Conservation (phyloP, 495 filamentous ascomycete species). For the Extremus antarcticus region DNA sequence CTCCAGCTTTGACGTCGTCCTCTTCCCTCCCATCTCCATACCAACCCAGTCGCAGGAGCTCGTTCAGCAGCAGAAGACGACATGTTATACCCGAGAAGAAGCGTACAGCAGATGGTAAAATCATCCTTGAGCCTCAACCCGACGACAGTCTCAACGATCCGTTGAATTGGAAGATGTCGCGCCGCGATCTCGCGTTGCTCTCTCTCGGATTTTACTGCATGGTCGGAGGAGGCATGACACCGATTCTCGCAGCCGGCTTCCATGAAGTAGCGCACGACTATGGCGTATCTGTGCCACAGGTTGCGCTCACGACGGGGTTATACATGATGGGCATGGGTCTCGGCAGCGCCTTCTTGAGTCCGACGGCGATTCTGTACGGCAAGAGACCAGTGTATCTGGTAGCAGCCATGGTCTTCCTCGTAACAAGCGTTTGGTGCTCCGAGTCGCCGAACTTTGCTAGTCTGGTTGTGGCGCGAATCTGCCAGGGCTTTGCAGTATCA, state of each 20-base stretch:
- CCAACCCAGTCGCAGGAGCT: conserved; percentile 27
- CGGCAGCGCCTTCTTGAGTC: conserved; percentile 72
- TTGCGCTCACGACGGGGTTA: conserved; percentile 83
- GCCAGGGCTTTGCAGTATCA: conserved; percentile 78
- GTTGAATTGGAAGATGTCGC: conserved; percentile 81
- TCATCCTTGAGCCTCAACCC: conserved; percentile 86
- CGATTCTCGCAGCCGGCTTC: conserved; percentile 85
- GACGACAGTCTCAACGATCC: conserved; percentile 87
- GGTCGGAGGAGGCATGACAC: conserved; percentile 87
- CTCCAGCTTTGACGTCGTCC: conserved; percentile 60
- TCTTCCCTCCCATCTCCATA: conserved; percentile 60
- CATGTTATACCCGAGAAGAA: conserved; percentile 46
- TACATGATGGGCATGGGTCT: conserved; percentile 93
- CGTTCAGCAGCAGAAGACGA: conserved; percentile 15
- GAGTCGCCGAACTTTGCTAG: conserved; percentile 68
- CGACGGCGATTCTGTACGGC: conserved; percentile 83
- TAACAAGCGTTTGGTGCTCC: conserved; percentile 79
- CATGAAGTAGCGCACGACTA: conserved; percentile 65
- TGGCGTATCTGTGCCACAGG: conserved; percentile 55
- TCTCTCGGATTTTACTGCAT: conserved; percentile 86
- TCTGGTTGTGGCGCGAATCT: conserved; percentile 68
- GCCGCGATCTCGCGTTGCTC: conserved; percentile 68
- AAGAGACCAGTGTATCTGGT: conserved; percentile 87
- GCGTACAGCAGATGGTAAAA: conserved; percentile 67
- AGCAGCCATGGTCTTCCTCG: conserved; percentile 62